phyloP scores from a whole-genome alignment of 2,329 filamentous ascomycete genomes.

The Cordyceps fumosorosea region DNA sequence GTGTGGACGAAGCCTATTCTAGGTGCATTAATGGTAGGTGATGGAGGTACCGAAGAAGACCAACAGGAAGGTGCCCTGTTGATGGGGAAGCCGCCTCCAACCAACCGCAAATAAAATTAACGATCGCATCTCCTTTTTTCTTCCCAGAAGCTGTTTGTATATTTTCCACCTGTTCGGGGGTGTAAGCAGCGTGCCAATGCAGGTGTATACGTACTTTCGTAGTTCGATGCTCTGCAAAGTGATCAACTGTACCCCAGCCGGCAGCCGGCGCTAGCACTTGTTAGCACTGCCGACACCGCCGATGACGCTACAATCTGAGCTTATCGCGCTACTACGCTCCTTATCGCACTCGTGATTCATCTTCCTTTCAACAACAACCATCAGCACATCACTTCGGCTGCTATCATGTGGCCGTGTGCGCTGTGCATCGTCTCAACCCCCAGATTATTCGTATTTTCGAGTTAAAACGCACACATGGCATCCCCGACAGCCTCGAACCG shows the following conservation, averaged over 20 bases:
- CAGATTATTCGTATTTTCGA: background rate
- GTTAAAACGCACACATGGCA: slow-evolving; percentile 25
- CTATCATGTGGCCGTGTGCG: slow-evolving; percentile 10
- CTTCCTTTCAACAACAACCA: background rate
- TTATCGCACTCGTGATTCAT: slow-evolving; percentile 1
- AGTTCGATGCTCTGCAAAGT: background rate
- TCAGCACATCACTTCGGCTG: background rate
- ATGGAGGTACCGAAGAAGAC: background rate
- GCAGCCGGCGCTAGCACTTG: background rate
- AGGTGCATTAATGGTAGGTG: background rate
- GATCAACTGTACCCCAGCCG: background rate
- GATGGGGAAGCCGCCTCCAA: background rate
- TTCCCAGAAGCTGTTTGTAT: no score
- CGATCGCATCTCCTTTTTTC: no score
- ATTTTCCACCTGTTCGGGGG: no score
- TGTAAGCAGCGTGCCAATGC: background rate
- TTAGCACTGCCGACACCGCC: background rate
- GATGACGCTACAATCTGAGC: slow-evolving; percentile 5
- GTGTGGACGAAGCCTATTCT: background rate
- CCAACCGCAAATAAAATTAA: background rate
- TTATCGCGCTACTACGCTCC: slow-evolving; percentile 7
- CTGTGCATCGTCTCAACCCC: background rate
- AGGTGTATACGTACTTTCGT: no score
- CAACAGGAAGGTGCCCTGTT: background rate
- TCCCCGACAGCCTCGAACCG: slow-evolving; percentile 30